Base-by-base conservation (phyloP, 805 yeast species). In the Pichia membranifaciens region DNA sequence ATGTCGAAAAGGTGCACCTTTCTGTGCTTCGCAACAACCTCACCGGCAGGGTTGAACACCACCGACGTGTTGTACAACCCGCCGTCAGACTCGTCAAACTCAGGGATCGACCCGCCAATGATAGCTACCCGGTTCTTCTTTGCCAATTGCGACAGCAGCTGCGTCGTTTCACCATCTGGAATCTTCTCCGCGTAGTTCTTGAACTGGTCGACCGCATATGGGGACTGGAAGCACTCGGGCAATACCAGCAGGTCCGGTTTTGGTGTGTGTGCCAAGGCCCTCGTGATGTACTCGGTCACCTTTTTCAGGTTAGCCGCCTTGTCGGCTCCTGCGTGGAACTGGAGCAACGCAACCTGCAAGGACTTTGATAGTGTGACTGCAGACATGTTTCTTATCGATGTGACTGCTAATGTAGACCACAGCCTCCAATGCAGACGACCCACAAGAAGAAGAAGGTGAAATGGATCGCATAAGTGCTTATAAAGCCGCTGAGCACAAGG, bases 221-320 rank as follows among this genome's bases (percentile, higher is more conserved):
- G 98, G 1, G 96, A 87, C 64, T 91, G 93, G 77, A 90, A 91
- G 69, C 96, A 89, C 68, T 93, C 98, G 8, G 99, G 99, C 29
- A 93, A 70, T 54, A 93, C 87, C 10, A 93, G 77, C 37, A 91
- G 70, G 57, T 90, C 85, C 7, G 81, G 77, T 21, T 66, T 60
- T 16, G 79, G 73, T 21, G 83, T 80, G 47, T 71, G 62, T 12
- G 48, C 41, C 37, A 82, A 51, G 0, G 98, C 97, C 48, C 75
- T 78, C 20, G 72, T 71, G 40, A 88, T 78, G 55, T 75, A 80
- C 10, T 71, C 72, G 42, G 76, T 73, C 4, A 87, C 96, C 55
- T 84, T 81, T 42, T 72, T 61, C 51, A 91, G 70, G 66, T 93
- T 93, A 54, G 83, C 84, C 1, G 78, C 66, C 65, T 93, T 93